A percentile compares a stretch with the other conserved stretches of the same genome.
Conservation (phyloP, 805 yeast species). For the Candida verbasci region DNA sequence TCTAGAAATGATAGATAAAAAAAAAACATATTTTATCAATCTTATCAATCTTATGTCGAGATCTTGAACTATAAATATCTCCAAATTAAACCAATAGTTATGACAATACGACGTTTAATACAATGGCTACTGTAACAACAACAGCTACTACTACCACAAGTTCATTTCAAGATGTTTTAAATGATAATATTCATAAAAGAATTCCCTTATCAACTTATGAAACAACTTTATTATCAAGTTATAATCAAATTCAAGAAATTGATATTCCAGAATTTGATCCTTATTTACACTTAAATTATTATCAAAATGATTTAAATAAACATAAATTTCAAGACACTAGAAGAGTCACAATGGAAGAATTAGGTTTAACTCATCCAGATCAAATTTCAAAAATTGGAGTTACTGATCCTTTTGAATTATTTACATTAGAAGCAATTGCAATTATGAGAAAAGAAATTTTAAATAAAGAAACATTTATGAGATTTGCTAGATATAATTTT, state of each 20-base stretch:
- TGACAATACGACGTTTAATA: neutral
- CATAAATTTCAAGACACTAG: conserved; percentile 21
- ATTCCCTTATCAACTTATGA: conserved; percentile 30
- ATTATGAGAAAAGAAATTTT: conserved; percentile 56
- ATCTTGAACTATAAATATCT: too few species aligned
- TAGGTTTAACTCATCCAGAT: conserved; percentile 40
- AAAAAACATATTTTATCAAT: neutral
- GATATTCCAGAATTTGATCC: conserved; percentile 25
- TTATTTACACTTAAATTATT: conserved; percentile 24
- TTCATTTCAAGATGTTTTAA: conserved; percentile 25
- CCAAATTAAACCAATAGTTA: neutral
- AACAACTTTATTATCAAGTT: conserved; percentile 27
- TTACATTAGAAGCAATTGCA: conserved; percentile 55
- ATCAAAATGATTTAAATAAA: conserved; percentile 15
- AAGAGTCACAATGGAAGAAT: conserved; percentile 42
- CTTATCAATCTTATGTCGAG: too few species aligned
- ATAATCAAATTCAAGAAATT: conserved; percentile 10
- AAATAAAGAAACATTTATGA: conserved; percentile 40
- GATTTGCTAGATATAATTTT: conserved; percentile 40
- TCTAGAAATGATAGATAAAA: conserved; percentile 5
- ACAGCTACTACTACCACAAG: conserved; percentile 1
- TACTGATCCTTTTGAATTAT: conserved; percentile 56
- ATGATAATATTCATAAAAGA: conserved; percentile 34
- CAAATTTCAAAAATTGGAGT: conserved; percentile 56
- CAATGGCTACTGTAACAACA: conserved; percentile 1